Base-by-base conservation (phyloP, 805 yeast species). In the Teunomyces aglyptinius region DNA sequence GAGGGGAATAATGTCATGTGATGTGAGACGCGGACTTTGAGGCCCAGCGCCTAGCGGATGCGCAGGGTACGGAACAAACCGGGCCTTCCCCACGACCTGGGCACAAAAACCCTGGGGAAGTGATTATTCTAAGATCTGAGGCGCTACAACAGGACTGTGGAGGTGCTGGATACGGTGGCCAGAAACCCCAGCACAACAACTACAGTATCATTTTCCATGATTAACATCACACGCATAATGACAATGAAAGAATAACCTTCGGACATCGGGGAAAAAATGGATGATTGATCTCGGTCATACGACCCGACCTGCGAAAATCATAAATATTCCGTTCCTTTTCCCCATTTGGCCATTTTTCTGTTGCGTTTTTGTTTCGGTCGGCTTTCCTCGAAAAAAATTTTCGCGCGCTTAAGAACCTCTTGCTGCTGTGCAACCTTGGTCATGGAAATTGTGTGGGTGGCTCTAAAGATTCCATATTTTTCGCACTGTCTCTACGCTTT, bases 251-350 rank as follows among this genome's bases (percentile, higher is more conserved):
- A 22, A 24, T 3, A 8, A 24, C 10, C 11, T 6, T 24, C 26
- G 26, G 26, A 24, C 26, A 24, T 24, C 26, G 26, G 26, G 26
- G 26, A 11, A 24, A 11, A 24, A 20, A 31, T 31, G 18, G 16
- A 13, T 13, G 16, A 13, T 31, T 36, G 18, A 20, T 36, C 39
- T 36, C 39, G 39, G 39, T 19, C 39, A 19, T 36, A 36, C 24
- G 39, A 36, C 16, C 28, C 39, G 39, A 20, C 28, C 39, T 20
- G 8, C 27, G 18, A 36, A 36, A 36, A 20, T 12, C 11, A 19
- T 22, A 20, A 36, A 20, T 36, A 19, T 36, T 36, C 39, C 39
- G 39, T 36, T 36, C 39, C 39, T 36, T 36, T 36, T 36, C 39
- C 39, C 39, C 39, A 36, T 36, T 36, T 7, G 39, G 39, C 13